Conservation (phyloP, 257 asterid species). For the Ilex aquifolium region DNA sequence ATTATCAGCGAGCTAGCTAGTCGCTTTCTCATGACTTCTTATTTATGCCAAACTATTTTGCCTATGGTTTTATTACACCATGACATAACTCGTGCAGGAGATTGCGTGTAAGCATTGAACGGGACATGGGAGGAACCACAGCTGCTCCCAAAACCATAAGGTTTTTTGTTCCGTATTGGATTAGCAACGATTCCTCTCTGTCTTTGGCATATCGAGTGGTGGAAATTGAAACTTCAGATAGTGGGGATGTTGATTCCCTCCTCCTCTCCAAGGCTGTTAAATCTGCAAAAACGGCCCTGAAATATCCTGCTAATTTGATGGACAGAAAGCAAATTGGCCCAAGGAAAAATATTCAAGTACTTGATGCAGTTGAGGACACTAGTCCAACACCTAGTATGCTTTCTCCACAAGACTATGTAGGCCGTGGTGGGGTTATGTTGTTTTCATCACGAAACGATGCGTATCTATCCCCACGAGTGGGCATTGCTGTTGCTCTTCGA, state of each 20-base stretch:
- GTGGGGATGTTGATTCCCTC: conserved; percentile 56
- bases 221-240: conserved; percentile 82
- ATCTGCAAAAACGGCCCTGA: conserved; percentile 66
- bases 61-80: too few relatives aligned
- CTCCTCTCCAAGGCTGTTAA: conserved; percentile 49
- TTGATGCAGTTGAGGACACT: conserved; percentile 87
- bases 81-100: conserved; percentile 46
- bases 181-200: conserved; percentile 71
- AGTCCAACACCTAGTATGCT: conserved; percentile 95
- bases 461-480: conserved; percentile 90
- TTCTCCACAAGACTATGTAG: conserved; percentile 95
- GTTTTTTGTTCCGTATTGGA: conserved; percentile 98
- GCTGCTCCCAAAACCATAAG: conserved; percentile 94
- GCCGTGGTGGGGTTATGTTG: conserved; percentile 86
- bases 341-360: conserved; percentile 67
- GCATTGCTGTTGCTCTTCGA: conserved; percentile 82
- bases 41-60: too few relatives aligned
- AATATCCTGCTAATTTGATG: conserved; percentile 49
- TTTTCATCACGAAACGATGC: conserved; percentile 90
- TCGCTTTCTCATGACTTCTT: too few relatives aligned
- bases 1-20: too few relatives aligned
- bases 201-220: conserved; percentile 81
- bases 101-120: conserved; percentile 91
- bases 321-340: conserved; percentile 45
- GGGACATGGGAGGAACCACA: conserved; percentile 85